phyloP scores from a whole-genome alignment of 495 filamentous ascomycete genomes.

The Neurospora sp. region DNA sequence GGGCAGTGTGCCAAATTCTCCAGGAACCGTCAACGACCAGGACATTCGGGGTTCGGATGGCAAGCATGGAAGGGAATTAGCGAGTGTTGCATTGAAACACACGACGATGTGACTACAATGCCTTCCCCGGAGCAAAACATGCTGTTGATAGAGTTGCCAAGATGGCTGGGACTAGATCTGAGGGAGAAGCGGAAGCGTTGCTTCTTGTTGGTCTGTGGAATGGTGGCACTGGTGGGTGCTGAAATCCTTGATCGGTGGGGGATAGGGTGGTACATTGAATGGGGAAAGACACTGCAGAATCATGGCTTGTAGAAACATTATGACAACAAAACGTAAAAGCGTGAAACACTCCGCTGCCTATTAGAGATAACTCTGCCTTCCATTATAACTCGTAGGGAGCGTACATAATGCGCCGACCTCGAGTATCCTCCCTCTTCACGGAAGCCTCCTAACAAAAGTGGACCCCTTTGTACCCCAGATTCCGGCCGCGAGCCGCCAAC shows the following conservation, averaged over 20 bases:
- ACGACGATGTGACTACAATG: background rate
- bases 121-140: background rate
- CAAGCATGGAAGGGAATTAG: background rate
- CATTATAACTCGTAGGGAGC: no score
- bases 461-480: background rate
- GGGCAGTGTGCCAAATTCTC: background rate
- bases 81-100: background rate
- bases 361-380: no score
- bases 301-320: no score
- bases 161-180: background rate
- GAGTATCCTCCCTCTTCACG: background rate
- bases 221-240: background rate
- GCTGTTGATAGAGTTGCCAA: background rate
- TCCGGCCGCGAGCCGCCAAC: background rate
- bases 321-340: no score
- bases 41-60: background rate
- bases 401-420: no score
- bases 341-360: no score
- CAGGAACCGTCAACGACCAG: background rate
- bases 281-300: background rate
- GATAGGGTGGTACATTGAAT: background rate
- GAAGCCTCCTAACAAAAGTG: background rate
- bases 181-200: background rate
- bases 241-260: background rate
- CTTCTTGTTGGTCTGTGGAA: background rate